Conservation (phyloP, 2,329 filamentous ascomycete genomes). For the Diaporthe batatas region DNA sequence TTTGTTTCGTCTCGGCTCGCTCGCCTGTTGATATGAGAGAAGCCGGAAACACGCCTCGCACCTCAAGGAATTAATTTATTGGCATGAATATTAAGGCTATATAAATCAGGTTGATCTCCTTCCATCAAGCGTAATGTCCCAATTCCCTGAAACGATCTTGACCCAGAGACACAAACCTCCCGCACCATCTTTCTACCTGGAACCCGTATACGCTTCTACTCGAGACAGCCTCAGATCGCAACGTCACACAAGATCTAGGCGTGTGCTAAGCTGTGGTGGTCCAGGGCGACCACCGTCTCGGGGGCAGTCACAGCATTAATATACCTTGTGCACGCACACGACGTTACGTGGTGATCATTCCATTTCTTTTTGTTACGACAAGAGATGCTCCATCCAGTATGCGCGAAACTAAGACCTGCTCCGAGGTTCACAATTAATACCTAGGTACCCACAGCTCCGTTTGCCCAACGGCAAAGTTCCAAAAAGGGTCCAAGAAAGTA, state of each 20-base stretch:
- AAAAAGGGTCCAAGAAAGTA: slow-evolving; percentile 13
- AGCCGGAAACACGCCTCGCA: not conserved
- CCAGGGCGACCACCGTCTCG: slow-evolving; percentile 17
- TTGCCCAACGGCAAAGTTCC: not conserved
- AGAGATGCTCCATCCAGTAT: slow-evolving; percentile 16
- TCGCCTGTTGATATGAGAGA: not conserved
- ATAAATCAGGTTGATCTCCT: slow-evolving; percentile 3
- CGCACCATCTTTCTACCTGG: slow-evolving; percentile 12
- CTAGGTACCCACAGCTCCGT: not conserved
- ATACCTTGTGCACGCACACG: not conserved
- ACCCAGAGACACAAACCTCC: slow-evolving; percentile 18
- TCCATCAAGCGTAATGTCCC: not conserved
- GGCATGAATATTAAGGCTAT: not conserved
- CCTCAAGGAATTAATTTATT: not conserved
- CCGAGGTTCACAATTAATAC: not conserved
- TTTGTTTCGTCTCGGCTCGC: slow-evolving; percentile 34
- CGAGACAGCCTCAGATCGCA: slow-evolving; percentile 30
- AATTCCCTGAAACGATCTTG: not conserved
- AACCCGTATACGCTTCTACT: slow-evolving; percentile 34
- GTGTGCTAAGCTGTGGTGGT: not conserved
- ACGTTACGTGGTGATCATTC: not conserved
- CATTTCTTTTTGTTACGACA: not conserved
- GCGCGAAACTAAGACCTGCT: not conserved
- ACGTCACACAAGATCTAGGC: slow-evolving; percentile 20
- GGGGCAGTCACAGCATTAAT: not conserved